Percentiles rank a stretch among this genome's conserved stretches.
These are phyloP conservation scores for Populus deltoides DNA, from an alignment of 345 rosid species.

Conservation along the genomic window DNA sequence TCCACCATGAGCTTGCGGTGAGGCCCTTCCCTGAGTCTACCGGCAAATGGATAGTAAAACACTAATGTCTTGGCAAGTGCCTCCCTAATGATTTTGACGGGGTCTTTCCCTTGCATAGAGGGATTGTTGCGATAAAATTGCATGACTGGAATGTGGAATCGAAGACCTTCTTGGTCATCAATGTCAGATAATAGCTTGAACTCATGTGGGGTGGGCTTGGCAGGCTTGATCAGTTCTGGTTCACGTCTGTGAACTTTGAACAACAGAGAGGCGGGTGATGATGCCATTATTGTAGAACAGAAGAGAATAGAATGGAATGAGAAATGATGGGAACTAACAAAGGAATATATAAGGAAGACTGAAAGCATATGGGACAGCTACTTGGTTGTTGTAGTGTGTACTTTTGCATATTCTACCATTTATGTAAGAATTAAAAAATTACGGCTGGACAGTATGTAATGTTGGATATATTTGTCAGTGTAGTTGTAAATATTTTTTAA, in stretches of 20 bases:
- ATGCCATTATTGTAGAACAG: slow-evolving; percentile 2
- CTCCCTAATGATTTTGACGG: neutral
- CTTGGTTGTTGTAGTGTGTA: no score
- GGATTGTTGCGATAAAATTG: neutral
- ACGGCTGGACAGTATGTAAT: no score
- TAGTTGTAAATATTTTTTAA: no score
- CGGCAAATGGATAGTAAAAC: slow-evolving; percentile 21
- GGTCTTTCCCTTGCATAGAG: slow-evolving; percentile 13
- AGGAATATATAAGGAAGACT: no score
- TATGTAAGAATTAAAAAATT: no score
- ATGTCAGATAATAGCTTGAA: slow-evolving; percentile 22
- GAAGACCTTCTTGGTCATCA: slow-evolving; percentile 20
- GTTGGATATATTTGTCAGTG: no score
- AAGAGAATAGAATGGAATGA: neutral
- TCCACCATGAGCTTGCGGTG: slow-evolving; percentile 18
- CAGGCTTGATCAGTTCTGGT: slow-evolving; percentile 4
- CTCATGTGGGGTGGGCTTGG: slow-evolving; percentile 22
- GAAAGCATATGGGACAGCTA: no score
- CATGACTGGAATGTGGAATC: slow-evolving; percentile 11
- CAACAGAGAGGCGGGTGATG: neutral
- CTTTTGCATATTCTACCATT: no score
- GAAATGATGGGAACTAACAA: no score
- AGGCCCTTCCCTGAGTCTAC: slow-evolving; percentile 20
- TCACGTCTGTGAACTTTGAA: slow-evolving; percentile 16
- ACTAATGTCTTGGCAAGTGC: slow-evolving; percentile 16